Evolutionary conservation across 495 filamentous ascomycete species (phyloP), one percentile per base, ranked within the genome.

Genomic region (Daldinia bambusicola): DNA sequence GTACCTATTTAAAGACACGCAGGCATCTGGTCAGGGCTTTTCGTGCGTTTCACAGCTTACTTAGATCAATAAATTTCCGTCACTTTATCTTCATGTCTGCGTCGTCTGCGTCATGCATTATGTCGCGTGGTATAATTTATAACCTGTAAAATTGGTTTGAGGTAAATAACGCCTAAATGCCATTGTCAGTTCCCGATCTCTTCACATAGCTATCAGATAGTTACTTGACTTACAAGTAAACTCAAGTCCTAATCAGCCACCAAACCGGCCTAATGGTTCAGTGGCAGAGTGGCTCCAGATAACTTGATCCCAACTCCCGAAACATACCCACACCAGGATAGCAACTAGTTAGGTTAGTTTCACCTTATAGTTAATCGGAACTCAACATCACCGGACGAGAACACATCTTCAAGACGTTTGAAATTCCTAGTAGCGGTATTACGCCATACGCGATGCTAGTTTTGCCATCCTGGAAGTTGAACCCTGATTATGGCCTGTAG

Each of bases 261-360:
- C 68, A 67, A 58, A 67, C 22, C 55, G 56, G 55, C 57, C 50
- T 20, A 45, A 26, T 59, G 45, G 31, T 32, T n/a, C 12, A 50
- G 58, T 63, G 63, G 59, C 60, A n/a, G n/a, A n/a, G n/a, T n/a
- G n/a, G n/a, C 9, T 55, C 59, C 59, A 60, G 63, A 50, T 26
- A 63, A 41, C 18, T 55, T 20, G 55, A 56, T 66, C 64, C 59
- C 59, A 63, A 63, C 58, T 36, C 58, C 69, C 69, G 59, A 71
- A 55, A 63, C 52, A 60, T 69, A 56, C 18, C 26, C 26, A 50
- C 55, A n/a, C n/a, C n/a, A 38, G 45, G 38, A 43, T 22, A 41
- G 2, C 26, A 26, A 26, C 26, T 26, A 26, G 26, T 3, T 26
- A 6, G 18, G n/a, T n/a, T n/a, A 45, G 8, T 45, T 45, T 45